These are phyloP conservation scores for Lecanicillium sp. DNA, from an alignment of 2,329 filamentous ascomycete species.

Conservation along the genomic window DNA sequence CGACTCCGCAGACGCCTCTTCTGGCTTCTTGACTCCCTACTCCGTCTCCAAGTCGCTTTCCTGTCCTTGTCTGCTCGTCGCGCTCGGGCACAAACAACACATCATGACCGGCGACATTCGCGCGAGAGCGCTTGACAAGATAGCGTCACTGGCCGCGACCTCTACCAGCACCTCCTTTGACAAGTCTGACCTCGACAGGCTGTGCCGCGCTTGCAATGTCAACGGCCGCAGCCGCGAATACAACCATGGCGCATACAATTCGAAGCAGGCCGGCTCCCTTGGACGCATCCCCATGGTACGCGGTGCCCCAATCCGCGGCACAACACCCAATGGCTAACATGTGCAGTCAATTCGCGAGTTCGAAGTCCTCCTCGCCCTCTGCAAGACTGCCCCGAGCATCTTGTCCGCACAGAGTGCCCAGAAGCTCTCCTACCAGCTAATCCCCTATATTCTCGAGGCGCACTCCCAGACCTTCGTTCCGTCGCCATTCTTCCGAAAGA, in stretches of 20 bases:
- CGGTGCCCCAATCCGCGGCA: background rate
- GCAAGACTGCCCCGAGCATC: slow-evolving; percentile 77
- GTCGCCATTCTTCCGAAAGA: slow-evolving; percentile 74
- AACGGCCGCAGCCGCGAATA: slow-evolving; percentile 37
- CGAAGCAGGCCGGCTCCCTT: slow-evolving; percentile 34
- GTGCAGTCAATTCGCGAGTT: slow-evolving; percentile 77
- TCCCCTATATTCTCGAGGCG: slow-evolving; percentile 79
- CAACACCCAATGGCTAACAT: background rate
- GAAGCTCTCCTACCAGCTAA: slow-evolving; percentile 70
- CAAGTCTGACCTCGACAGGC: slow-evolving; percentile 55
- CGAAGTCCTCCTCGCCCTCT: slow-evolving; percentile 84
- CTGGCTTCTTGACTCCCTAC: background rate
- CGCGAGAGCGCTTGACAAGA: slow-evolving; percentile 58
- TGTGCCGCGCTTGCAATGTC: slow-evolving; percentile 52
- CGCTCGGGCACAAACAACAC: background rate
- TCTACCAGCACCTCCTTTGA: slow-evolving; percentile 50
- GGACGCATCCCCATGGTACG: slow-evolving; percentile 57
- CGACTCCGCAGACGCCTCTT: background rate
- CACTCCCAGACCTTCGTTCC: slow-evolving; percentile 71
- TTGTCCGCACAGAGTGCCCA: slow-evolving; percentile 66
- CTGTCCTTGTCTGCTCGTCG: background rate
- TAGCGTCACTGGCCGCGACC: slow-evolving; percentile 55
- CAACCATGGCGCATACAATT: slow-evolving; percentile 40
- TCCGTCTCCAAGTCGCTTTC: background rate
- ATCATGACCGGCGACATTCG: slow-evolving; percentile 52